Conservation (phyloP, 1,284 basidiomycete genomes). For the Hymenochaete sp. region DNA sequence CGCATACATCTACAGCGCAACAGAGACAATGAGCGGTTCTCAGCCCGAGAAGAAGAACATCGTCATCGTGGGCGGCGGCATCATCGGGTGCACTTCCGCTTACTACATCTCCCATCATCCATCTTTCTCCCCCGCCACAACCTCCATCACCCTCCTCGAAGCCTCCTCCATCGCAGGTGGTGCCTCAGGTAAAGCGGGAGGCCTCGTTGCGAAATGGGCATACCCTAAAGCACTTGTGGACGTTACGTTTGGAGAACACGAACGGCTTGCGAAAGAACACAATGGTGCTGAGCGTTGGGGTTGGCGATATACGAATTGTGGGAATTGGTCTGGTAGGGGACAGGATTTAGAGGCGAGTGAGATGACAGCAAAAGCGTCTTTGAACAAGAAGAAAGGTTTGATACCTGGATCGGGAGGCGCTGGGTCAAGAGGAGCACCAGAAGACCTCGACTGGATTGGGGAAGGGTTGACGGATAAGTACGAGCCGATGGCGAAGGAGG, state of each 20-base stretch:
- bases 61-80: constrained; percentile 53
- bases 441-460: constrained; percentile 56
- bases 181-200: constrained; percentile 86
- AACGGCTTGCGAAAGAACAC: constrained; percentile 67
- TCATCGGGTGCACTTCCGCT: constrained; percentile 83
- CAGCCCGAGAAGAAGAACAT: too few relatives aligned
- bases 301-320: constrained; percentile 61
- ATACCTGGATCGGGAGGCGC: constrained; percentile 22
- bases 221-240: constrained; percentile 69
- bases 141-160: constrained; percentile 66
- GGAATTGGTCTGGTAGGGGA: constrained; percentile 58
- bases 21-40: too few relatives aligned
- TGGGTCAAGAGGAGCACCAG: constrained; percentile 34
- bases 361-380: constrained; percentile 24
- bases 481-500: constrained; percentile 48
- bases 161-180: constrained; percentile 65
- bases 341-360: constrained; percentile 26
- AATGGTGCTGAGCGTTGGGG: constrained; percentile 74
- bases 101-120: constrained; percentile 66
- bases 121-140: constrained; percentile 31
- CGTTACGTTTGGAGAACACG: constrained; percentile 76
- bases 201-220: constrained; percentile 81
- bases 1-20: too few relatives aligned
- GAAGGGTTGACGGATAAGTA: constrained; percentile 52
- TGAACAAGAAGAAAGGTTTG: constrained; percentile 39